These are phyloP conservation scores for Cercophora newfieldiana DNA, from an alignment of 495 filamentous ascomycete species.

Conservation along the genomic window DNA sequence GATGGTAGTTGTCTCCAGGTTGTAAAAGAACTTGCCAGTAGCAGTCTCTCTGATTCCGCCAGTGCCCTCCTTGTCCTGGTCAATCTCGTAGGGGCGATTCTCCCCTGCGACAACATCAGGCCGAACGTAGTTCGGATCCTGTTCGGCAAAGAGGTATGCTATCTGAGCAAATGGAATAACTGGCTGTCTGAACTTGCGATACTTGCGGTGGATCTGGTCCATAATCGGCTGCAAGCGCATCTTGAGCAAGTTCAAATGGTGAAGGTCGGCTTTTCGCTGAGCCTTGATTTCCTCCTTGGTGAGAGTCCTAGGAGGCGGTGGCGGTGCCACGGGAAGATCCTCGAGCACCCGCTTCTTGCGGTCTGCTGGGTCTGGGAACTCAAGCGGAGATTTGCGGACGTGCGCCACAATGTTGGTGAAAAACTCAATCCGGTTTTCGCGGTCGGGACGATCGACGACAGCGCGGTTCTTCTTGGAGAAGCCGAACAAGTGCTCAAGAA, in stretches of 20 bases:
- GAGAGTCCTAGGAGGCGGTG: conserved; percentile 59
- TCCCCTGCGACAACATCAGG: conserved; percentile 69
- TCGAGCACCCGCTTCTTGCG: conserved; percentile 84
- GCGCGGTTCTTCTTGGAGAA: conserved; percentile 78
- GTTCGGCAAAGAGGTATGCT: conserved; percentile 76
- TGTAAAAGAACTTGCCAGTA: conserved; percentile 86
- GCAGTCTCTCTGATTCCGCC: conserved; percentile 66
- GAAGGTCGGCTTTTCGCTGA: conserved; percentile 76
- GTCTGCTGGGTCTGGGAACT: conserved; percentile 82
- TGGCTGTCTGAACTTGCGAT: conserved; percentile 78
- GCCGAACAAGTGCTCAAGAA: conserved; percentile 78
- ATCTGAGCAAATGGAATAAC: conserved; percentile 72
- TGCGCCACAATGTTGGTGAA: conserved; percentile 72
- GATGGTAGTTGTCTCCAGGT: conserved; percentile 88
- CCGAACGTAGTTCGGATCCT: conserved; percentile 75
- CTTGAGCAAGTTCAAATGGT: conserved; percentile 81
- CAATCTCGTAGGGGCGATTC: conserved; percentile 72
- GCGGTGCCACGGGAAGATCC: conserved; percentile 70
- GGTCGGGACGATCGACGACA: conserved; percentile 62
- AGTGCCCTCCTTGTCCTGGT: conserved; percentile 71
- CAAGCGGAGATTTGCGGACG: conserved; percentile 71
- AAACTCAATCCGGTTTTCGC: conserved; percentile 68
- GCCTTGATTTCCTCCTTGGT: conserved; percentile 77
- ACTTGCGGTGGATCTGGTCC: conserved; percentile 85
- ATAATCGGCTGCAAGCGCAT: conserved; percentile 86